Percentiles rank a stretch among this genome's conserved stretches.
phyloP scores from a whole-genome alignment of 306 rosid genomes.

The Amphicarpaea edgeworthii region DNA sequence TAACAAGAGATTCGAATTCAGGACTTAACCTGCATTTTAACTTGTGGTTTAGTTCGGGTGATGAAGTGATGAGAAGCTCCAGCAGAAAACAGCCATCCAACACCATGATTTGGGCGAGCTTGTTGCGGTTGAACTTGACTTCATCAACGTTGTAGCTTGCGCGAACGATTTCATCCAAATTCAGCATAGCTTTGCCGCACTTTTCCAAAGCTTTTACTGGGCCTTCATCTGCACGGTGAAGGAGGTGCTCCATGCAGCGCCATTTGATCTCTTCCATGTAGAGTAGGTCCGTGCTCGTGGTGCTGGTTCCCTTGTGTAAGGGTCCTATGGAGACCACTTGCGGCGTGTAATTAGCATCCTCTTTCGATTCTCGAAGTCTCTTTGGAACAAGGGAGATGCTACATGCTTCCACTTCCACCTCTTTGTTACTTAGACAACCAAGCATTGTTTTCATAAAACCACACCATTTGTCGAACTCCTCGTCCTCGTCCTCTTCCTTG shows the following conservation, averaged over 20 bases:
- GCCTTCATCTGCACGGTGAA: background rate
- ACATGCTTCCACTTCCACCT: no score
- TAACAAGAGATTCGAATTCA: no score
- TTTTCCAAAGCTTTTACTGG: no score
- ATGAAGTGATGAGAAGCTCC: constrained; percentile 38
- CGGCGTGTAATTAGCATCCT: background rate
- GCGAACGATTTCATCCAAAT: background rate
- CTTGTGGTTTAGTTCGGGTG: background rate
- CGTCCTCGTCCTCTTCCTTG: no score
- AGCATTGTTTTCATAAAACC: no score
- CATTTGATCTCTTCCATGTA: constrained; percentile 7
- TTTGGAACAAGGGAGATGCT: background rate
- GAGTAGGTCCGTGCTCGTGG: background rate
- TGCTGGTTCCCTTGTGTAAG: background rate
- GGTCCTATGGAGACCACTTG: constrained; percentile 19
- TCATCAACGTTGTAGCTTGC: constrained; percentile 14
- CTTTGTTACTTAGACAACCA: no score
- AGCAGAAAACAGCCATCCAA: constrained; percentile 52
- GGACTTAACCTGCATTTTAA: no score
- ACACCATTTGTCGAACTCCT: no score
- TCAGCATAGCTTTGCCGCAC: background rate
- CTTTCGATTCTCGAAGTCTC: background rate
- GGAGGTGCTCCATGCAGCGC: background rate
- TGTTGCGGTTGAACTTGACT: background rate
- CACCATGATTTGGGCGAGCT: constrained; percentile 44